Conservation (phyloP, 2,329 filamentous ascomycete species). For the Colletotrichum sp. region DNA sequence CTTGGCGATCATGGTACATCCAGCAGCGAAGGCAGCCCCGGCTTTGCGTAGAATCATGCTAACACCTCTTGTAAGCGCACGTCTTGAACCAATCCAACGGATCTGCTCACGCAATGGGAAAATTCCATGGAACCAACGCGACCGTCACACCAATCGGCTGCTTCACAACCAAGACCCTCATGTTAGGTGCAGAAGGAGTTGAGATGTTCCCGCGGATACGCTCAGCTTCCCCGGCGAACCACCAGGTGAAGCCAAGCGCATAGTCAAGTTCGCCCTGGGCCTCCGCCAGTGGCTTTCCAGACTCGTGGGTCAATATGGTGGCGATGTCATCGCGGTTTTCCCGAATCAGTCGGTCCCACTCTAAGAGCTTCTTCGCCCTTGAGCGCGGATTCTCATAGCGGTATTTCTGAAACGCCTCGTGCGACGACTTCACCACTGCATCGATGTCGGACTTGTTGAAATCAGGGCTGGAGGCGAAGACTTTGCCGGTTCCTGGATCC, state of each 20-base stretch:
- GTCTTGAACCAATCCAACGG: rapidly evolving
- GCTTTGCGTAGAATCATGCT: conserved; percentile 41
- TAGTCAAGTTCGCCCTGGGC: conserved; percentile 61
- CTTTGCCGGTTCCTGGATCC: conserved; percentile 54
- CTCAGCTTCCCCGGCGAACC: conserved; percentile 60
- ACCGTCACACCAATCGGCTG: conserved; percentile 41
- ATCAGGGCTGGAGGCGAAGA: conserved; percentile 55
- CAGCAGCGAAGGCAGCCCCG: conserved; percentile 67
- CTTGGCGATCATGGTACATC: conserved; percentile 78
- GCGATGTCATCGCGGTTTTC: conserved; percentile 41
- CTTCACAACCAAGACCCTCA: conserved; percentile 74
- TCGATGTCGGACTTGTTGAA: conserved; percentile 44
- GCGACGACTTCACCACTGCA: conserved; percentile 35
- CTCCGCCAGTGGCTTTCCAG: conserved; percentile 61
- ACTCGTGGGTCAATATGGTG: conserved; percentile 49
- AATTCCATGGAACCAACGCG: conserved; percentile 58
- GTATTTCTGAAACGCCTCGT: conserved; percentile 41
- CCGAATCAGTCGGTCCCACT: conserved; percentile 40
- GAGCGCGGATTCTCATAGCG: conserved; percentile 39
- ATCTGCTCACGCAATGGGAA: conserved; percentile 55
- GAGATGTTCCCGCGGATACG: conserved; percentile 62
- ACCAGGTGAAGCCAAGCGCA: conserved; percentile 57
- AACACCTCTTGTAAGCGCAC: neutral
- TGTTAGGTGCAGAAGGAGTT: conserved; percentile 61
- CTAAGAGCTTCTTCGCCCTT: conserved; percentile 37